Conservation (phyloP, 106 monocot genomes). For the Triglochin maritima region DNA sequence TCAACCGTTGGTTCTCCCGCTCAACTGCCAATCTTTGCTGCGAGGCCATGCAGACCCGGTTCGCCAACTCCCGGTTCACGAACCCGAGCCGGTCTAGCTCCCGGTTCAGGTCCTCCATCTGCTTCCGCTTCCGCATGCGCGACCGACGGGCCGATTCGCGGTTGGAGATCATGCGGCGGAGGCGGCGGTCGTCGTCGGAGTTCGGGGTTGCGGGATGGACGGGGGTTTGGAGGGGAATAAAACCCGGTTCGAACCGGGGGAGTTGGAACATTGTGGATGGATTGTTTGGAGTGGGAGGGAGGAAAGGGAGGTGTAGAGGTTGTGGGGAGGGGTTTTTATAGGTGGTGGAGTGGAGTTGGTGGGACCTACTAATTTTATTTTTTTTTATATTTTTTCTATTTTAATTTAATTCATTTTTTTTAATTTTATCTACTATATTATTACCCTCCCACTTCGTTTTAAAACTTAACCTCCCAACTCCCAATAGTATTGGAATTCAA, state of each 20-base stretch:
- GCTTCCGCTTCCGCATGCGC: slow-evolving; percentile 19
- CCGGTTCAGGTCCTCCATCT: slow-evolving; percentile 6
- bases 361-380: too few species aligned
- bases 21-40: slow-evolving; percentile 1
- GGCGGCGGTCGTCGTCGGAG: slow-evolving; percentile 1
- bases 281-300: background rate
- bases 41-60: slow-evolving; percentile 3
- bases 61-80: slow-evolving; percentile 9
- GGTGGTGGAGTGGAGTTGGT: background rate
- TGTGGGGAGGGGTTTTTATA: slow-evolving; percentile 1
- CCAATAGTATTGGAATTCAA: too few species aligned
- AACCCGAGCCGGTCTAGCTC: slow-evolving; percentile 6
- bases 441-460: too few species aligned
- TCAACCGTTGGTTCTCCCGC: slow-evolving; percentile 11
- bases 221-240: too few species aligned
- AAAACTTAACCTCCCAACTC: too few species aligned
- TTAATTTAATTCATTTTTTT: too few species aligned
- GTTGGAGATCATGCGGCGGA: slow-evolving; percentile 18
- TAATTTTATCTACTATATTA: too few species aligned
- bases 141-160: slow-evolving; percentile 24
- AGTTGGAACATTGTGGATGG: background rate
- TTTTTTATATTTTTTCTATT: too few species aligned
- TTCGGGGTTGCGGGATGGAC: background rate
- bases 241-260: background rate
- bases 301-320: background rate